Evolutionary conservation across 495 filamentous ascomycete genomes (phyloP).

Genomic region (Rhypophila decipiens): DNA sequence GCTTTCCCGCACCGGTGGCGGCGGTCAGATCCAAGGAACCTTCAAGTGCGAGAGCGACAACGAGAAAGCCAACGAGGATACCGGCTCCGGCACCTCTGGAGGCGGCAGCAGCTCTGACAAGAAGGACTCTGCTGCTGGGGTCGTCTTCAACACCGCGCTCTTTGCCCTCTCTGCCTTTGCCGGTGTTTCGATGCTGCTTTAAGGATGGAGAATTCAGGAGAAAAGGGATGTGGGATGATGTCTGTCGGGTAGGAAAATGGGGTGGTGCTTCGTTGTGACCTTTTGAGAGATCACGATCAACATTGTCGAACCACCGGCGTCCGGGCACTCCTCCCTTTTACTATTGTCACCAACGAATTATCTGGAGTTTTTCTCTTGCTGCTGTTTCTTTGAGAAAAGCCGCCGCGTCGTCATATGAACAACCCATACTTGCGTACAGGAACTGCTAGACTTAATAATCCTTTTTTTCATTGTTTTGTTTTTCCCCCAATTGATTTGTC

Average conservation of each 20-base stretch:
- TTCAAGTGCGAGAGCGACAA: constrained; percentile 51
- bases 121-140: constrained; percentile 25
- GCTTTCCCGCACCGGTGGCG: constrained; percentile 29
- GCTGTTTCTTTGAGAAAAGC: constrained; percentile 2
- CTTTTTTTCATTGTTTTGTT: constrained; percentile 16
- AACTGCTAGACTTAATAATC: constrained; percentile 32
- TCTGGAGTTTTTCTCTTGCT: constrained; percentile 11
- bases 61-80: constrained; percentile 36
- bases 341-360: constrained; percentile 9
- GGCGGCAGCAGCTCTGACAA: constrained; percentile 15
- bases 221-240: constrained; percentile 5
- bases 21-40: constrained; percentile 51
- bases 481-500: not conserved
- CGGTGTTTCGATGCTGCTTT: constrained; percentile 26
- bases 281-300: not conserved
- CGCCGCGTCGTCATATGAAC: constrained; percentile 14
- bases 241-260: not conserved
- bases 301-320: not conserved
- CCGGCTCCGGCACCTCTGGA: constrained; percentile 20
- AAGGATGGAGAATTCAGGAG: constrained; percentile 6
- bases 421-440: constrained; percentile 19
- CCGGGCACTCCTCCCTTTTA: constrained; percentile 10
- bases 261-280: constrained; percentile 4
- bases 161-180: constrained; percentile 33
- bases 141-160: constrained; percentile 31